Conservation (phyloP, 2,329 filamentous ascomycete species). For the Aureobasidium sp. region DNA sequence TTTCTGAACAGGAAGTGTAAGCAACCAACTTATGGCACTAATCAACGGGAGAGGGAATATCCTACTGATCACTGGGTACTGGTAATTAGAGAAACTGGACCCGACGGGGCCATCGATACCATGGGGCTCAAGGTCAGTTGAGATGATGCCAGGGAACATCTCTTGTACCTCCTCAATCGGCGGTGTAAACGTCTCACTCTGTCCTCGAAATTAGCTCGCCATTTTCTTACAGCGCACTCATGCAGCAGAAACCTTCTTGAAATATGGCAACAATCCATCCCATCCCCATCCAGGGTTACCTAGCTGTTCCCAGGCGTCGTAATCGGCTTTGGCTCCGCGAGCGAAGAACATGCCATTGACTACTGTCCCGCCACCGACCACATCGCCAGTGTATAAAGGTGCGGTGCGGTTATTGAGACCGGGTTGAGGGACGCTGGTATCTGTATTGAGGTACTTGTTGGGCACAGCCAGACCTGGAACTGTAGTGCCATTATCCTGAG, state of each 20-base stretch:
- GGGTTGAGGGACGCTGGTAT: constrained; percentile 2
- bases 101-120: constrained; percentile 20
- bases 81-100: constrained; percentile 20
- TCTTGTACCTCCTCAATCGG: constrained; percentile 13
- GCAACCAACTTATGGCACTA: not conserved
- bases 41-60: not conserved
- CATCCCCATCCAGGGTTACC: constrained; percentile 13
- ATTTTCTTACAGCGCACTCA: not conserved
- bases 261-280: constrained; percentile 18
- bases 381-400: not conserved
- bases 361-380: constrained; percentile 9
- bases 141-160: constrained; percentile 4
- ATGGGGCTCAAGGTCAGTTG: constrained; percentile 17
- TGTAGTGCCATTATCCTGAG: constrained; percentile 15
- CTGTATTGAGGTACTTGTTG: constrained; percentile 11
- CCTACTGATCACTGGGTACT: constrained; percentile 20
- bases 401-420: constrained; percentile 6
- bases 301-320: constrained; percentile 8
- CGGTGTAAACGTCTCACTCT: constrained; percentile 22
- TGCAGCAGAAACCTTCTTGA: constrained; percentile 19
- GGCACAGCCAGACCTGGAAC: constrained; percentile 11
- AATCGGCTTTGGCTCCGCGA: constrained; percentile 11
- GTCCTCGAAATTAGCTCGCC: constrained; percentile 18
- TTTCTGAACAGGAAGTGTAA: not conserved
- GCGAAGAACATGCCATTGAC: constrained; percentile 16